Evolutionary conservation across 495 filamentous ascomycete genomes (phyloP), one percentile per base, ranked within the genome.

Genomic region (Xylaria telfairii): DNA sequence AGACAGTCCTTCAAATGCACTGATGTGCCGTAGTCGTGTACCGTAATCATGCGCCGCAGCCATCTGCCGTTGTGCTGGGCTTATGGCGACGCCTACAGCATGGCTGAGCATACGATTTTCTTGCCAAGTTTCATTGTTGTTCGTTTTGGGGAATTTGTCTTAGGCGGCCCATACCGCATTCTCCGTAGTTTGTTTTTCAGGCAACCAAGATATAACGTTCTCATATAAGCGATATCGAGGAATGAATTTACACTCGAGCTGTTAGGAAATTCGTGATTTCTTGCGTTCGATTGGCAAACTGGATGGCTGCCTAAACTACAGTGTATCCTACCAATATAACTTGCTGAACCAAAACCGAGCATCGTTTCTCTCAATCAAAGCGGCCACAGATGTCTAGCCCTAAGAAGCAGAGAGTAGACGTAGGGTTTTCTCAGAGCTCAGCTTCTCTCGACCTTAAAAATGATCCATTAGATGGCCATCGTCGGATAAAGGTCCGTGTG

Each of bases 401-500:
- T n/a, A 41, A 28, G 12, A 53, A 41, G 34, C 32, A 54, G 46
- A 42, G 41, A 7, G 28, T 34, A 1, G 21, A 54, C 34, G 19
- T 41, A 24, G 41, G n/a, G 17, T 12, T 0, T 60, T 10, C 54
- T 4, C 12, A 59, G 32, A 8, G n/a, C 26, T 19, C 39, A 1
- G 1, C 34, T n/a, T 26, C 34, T 9, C 81, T 84, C 41, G 72
- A 73, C 5, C 71, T 85, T 53, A 85, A 83, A 62, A 76, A 83
- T 30, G 74, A 68, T 4, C 77, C 81, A 15, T 68, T 87, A n/a
- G 85, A 87, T 67, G 81, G 83, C 49, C 71, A 81, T 1, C 74
- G 84, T 28, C 83, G 81, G 7, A 70, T 87, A 28, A 83, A 81
- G 65, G 84, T 86, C 21, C 72, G 83, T 10, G 79, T 85, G 1